Base-by-base conservation (phyloP, 108 stramenopile species). In the Hondaea fermentalgiana region DNA sequence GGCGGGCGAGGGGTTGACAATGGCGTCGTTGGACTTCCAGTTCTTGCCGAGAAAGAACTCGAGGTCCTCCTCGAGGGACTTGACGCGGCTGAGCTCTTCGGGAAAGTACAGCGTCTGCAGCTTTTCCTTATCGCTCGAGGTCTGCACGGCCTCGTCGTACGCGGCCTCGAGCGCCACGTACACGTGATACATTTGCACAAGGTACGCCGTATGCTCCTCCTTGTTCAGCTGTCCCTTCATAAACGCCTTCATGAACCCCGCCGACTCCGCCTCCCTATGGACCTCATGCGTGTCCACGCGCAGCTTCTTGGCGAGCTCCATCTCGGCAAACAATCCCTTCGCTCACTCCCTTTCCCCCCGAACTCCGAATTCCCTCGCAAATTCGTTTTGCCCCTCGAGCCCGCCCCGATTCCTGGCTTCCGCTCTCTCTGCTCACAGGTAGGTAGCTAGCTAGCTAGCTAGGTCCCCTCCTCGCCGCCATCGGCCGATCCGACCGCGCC, bases 71-170 rank as follows among this genome's bases (percentile, higher is more conserved):
- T 83, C 76, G 76, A 83, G 76, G 51, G 49, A 3, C 76, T 8
- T 12, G 76, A 28, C 28, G 51, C 76, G 76, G 51, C 23, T 45
- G 25, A 83, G 51, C 25, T 47, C 10, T 6, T 83, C 28, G 10
- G 76, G 76, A 28, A 83, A 83, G 16, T 53, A 83, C n/a, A 83
- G 76, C 45, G 49, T 53, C 25, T 53, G 45, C 76, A 83, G 51
- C 10, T 12, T 6, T 53, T 51, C 42, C n/a, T 90, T 88, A 5
- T 25, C 5, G n/a, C 21, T 23, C 25, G 64, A 69, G 8, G 64
- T 10, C 25, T 28, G 25, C 21, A 14, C 14, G 6, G 90, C 69
- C 25, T 49, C 71, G 17, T 93, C 92, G 59, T 94, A 90, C 4
- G 64, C 51, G 49, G 19, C 51, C 28, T 83, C 76, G 6, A 83